phyloP scores from a whole-genome alignment of 2,329 filamentous ascomycete genomes.

The Phaeomoniella chlamydospora region DNA sequence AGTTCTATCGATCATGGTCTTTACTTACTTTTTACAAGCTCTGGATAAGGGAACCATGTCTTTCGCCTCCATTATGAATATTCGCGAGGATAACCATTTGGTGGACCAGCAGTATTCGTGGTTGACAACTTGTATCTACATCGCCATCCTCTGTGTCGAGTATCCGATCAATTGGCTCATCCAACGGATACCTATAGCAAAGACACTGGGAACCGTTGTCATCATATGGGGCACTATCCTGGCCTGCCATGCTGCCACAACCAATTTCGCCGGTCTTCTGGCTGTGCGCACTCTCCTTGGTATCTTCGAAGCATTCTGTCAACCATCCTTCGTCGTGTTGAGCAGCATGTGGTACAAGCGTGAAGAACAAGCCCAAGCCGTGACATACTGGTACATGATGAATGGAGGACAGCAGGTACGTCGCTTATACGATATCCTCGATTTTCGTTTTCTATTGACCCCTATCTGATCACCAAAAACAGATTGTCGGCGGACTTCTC shows the following conservation, averaged over 20 bases:
- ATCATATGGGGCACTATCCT: conserved; percentile 48
- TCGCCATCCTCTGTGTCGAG: conserved; percentile 55
- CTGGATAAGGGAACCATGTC: conserved; percentile 25
- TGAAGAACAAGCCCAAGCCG: conserved; percentile 50
- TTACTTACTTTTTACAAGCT: conserved; percentile 56
- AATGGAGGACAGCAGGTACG: conserved; percentile 42
- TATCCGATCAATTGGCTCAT: conserved; percentile 57
- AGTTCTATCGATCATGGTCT: conserved; percentile 55
- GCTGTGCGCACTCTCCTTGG: conserved; percentile 51
- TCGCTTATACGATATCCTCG: not conserved
- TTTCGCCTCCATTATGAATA: conserved; percentile 26
- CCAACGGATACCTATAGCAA: conserved; percentile 50
- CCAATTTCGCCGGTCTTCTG: conserved; percentile 45
- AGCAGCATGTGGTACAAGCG: conserved; percentile 58
- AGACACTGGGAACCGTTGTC: conserved; percentile 51
- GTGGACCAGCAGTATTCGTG: conserved; percentile 46
- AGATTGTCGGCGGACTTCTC: conserved; percentile 56
- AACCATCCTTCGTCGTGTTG: conserved; percentile 53
- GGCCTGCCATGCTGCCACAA: conserved; percentile 45
- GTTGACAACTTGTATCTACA: conserved; percentile 63
- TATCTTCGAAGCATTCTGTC: conserved; percentile 56
- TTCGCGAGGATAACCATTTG: conserved; percentile 32
- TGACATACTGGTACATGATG: conserved; percentile 68
- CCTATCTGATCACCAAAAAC: too few relatives aligned
- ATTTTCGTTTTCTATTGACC: too few relatives aligned